Evolutionary conservation across 805 yeast species (phyloP).

Genomic region (Scheffersomyces coipomensis): DNA sequence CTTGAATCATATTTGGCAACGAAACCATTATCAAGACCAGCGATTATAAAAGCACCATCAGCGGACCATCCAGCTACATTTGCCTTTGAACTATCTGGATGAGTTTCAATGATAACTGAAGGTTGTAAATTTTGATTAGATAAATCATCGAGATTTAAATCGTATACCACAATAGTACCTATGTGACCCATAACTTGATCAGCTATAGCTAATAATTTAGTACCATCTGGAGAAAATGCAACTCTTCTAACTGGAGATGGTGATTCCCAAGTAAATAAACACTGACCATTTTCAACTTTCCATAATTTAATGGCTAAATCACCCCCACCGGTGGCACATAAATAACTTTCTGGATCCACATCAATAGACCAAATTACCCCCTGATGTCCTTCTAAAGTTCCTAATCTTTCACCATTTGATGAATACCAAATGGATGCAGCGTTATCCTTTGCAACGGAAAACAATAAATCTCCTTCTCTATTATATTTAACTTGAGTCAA

Average conservation of each 20-base stretch:
- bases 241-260: conserved; percentile 90
- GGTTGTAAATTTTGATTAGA: conserved; percentile 54
- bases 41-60: conserved; percentile 69
- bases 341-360: conserved; percentile 66
- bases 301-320: conserved; percentile 84
- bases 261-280: conserved; percentile 67
- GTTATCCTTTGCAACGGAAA: conserved; percentile 89
- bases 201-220: conserved; percentile 68
- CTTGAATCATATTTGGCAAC: conserved; percentile 75
- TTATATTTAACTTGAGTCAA: conserved; percentile 94
- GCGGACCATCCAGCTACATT: conserved; percentile 88
- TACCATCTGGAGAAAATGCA: conserved; percentile 75
- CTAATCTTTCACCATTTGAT: conserved; percentile 93
- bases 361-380: conserved; percentile 97
- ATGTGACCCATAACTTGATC: conserved; percentile 90
- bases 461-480: conserved; percentile 90
- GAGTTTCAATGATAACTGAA: conserved; percentile 55
- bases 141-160: conserved; percentile 50
- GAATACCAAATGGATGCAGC: conserved; percentile 92
- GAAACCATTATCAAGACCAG: conserved; percentile 86
- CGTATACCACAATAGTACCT: conserved; percentile 73
- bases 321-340: conserved; percentile 86
- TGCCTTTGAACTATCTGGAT: conserved; percentile 57
- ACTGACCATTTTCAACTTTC: conserved; percentile 77
- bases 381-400: conserved; percentile 78